Base-by-base conservation (phyloP, 768 basidiomycete genomes). In the Scleroderma bovista region DNA sequence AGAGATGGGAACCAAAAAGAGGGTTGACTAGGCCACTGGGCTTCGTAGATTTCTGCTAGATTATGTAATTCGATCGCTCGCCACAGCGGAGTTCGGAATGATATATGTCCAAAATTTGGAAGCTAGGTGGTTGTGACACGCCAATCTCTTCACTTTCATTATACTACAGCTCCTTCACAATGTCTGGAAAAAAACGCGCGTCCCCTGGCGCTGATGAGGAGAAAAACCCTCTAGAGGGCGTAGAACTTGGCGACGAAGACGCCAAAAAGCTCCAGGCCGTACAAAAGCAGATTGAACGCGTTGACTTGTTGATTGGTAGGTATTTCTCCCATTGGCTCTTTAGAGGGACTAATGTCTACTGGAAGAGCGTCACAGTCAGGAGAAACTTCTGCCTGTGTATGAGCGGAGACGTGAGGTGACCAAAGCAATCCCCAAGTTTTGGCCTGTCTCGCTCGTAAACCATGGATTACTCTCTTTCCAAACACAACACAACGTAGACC, bases 371-470 rank as follows among this genome's bases (percentile, higher is more conserved):
- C 75, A 76, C 54, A 78, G 80, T 29, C 76, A 84, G 58, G 64
- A 75, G 51, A 75, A 75, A 47, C 68, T 88, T 51, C 60, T 65
- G 15, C 79, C 84, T 33, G 79, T 80, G 22, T 91, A 84, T 59
- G 78, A 83, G 63, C 83, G 78, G 68, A 82, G 90, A 57, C 85
- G 88, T 44, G 74, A 73, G 51, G 69, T 83, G 40, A 67, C 80
- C 42, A 84, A 84, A 67, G 65, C 67, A 22, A 88, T 93, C 62
- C 67, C 76, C 48, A 85, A 84, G 62, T 92, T 92, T 71, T 93
- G 90, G 90, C 79, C 86, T n/a, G 77, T 86, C 53, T 86, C 89
- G 38, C 72, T 93, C 59, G 78, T 88, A 80, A 87, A 89, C 71
- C 73, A 88, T 68, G 57, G 63, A 43, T 58, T 81, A 56, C 70